Percentiles rank a stretch among this genome's conserved stretches.
Conservation (phyloP, 1,284 basidiomycete genomes). For the Sanghuangporus baumii region DNA sequence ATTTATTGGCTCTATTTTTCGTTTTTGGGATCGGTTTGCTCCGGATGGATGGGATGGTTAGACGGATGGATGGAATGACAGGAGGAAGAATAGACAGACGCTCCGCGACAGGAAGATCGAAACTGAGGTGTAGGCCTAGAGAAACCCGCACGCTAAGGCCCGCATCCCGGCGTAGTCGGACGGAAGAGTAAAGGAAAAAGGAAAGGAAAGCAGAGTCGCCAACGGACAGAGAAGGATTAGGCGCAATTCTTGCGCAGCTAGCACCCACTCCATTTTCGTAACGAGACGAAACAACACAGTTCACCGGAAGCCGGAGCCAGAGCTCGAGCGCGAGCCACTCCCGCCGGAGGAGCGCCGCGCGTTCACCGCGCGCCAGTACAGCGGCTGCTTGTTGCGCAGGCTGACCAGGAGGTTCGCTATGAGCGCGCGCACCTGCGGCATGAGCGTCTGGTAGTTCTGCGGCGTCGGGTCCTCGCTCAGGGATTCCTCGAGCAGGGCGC, state of each 20-base stretch:
- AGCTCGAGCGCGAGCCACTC: neutral
- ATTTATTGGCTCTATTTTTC: too few relatives aligned
- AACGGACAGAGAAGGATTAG: neutral
- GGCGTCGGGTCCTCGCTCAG: slow-evolving; percentile 82
- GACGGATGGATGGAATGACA: too few relatives aligned
- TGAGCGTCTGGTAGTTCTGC: slow-evolving; percentile 64
- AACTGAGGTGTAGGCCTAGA: neutral
- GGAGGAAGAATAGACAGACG: too few relatives aligned
- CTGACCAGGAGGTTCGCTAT: slow-evolving; percentile 80
- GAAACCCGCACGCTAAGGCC: neutral
- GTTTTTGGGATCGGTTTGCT: too few relatives aligned
- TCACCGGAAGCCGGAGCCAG: slow-evolving; percentile 2
- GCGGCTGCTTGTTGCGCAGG: slow-evolving; percentile 76
- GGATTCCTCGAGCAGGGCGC: slow-evolving; percentile 78
- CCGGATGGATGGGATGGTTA: too few relatives aligned
- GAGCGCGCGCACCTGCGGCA: slow-evolving; percentile 77
- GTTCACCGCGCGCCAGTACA: slow-evolving; percentile 35
- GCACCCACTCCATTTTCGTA: too few relatives aligned
- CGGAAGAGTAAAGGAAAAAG: neutral
- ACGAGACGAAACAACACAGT: neutral
- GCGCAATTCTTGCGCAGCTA: neutral
- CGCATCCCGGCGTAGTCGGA: neutral
- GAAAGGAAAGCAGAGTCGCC: neutral
- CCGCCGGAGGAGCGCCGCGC: neutral
- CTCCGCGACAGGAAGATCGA: too few relatives aligned